A percentile compares a stretch with the other conserved stretches of the same genome.
These are phyloP conservation scores for Leucaena leucocephala DNA, from an alignment of 306 rosid species.

Conservation along the genomic window DNA sequence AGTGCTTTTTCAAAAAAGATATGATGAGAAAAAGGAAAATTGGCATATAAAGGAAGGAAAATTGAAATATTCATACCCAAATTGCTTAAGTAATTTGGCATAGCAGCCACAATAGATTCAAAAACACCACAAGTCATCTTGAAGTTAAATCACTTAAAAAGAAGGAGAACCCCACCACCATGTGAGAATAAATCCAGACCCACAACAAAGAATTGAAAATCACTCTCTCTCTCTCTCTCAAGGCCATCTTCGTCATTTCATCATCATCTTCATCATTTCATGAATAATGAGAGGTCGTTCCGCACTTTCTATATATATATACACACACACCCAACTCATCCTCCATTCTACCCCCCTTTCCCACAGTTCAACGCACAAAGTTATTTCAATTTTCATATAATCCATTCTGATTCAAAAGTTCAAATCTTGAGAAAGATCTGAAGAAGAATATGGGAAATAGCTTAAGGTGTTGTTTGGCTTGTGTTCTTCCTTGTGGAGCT, in stretches of 20 bases:
- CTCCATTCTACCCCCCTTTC: slow-evolving; percentile 22
- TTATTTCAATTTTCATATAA: slow-evolving; percentile 5
- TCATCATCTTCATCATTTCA: slow-evolving; percentile 24
- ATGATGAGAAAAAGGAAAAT: neutral
- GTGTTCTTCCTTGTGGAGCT: slow-evolving; percentile 91
- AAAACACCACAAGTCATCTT: slow-evolving; percentile 49
- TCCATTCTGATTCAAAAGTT: slow-evolving; percentile 2
- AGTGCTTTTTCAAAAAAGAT: slow-evolving; percentile 17
- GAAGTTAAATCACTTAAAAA: slow-evolving; percentile 30
- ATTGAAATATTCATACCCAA: neutral
- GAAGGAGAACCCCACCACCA: slow-evolving; percentile 53
- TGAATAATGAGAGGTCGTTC: slow-evolving; percentile 33
- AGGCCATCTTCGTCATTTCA: slow-evolving; percentile 52
- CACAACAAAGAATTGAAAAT: slow-evolving; percentile 17
- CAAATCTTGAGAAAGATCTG: neutral
- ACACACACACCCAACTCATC: slow-evolving; percentile 20
- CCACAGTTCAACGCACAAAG: neutral
- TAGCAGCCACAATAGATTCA: slow-evolving; percentile 15
- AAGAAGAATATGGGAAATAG: slow-evolving; percentile 62
- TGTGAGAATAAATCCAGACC: slow-evolving; percentile 38
- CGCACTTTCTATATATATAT: slow-evolving; percentile 31
- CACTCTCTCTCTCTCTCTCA: slow-evolving; percentile 31
- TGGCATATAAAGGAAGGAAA: neutral
- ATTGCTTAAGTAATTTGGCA: slow-evolving; percentile 21
- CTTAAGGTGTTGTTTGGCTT: slow-evolving; percentile 91